Evolutionary conservation across 768 basidiomycete species (phyloP).

Genomic region (Phlebiopsis gigantea): DNA sequence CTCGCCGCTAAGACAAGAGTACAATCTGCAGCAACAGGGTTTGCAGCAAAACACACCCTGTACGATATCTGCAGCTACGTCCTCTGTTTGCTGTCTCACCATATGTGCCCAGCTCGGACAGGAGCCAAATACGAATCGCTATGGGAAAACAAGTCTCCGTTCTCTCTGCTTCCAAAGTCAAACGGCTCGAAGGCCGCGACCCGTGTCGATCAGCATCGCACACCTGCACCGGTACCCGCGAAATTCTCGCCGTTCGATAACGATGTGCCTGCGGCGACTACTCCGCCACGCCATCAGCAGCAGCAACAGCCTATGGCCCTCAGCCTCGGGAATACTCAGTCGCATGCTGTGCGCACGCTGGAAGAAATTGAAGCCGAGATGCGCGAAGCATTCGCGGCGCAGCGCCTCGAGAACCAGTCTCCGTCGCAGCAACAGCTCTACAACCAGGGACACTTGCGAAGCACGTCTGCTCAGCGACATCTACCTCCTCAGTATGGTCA

Average conservation of each 20-base stretch:
- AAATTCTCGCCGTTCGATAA: constrained; percentile 16
- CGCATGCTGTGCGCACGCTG: constrained; percentile 47
- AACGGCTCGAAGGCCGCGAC: constrained; percentile 42
- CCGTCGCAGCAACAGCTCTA: constrained; percentile 31
- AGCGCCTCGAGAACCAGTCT: constrained; percentile 18
- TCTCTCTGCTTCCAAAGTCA: constrained; percentile 56
- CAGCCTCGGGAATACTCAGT: constrained; percentile 16
- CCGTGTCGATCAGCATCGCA: constrained; percentile 21
- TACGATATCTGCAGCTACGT: constrained; percentile 23
- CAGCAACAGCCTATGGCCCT: constrained; percentile 16
- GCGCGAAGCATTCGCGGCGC: constrained; percentile 45
- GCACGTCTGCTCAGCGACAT: constrained; percentile 15
- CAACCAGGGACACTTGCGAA: constrained; percentile 3
- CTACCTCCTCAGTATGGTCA: constrained; percentile 31
- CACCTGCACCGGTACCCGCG: constrained; percentile 19
- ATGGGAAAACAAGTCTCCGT: constrained; percentile 79
- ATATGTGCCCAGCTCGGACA: constrained; percentile 32
- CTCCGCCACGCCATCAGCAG: constrained; percentile 26
- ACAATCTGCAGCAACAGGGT: constrained; percentile 13
- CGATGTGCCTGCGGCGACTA: neutral
- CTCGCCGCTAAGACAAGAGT: neutral
- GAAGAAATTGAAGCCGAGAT: constrained; percentile 86
- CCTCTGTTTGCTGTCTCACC: constrained; percentile 23
- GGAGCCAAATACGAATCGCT: constrained; percentile 61
- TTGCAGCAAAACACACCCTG: constrained; percentile 17